These are phyloP conservation scores for Metschnikowia proteae DNA, from an alignment of 805 yeast species.

Conservation along the genomic window DNA sequence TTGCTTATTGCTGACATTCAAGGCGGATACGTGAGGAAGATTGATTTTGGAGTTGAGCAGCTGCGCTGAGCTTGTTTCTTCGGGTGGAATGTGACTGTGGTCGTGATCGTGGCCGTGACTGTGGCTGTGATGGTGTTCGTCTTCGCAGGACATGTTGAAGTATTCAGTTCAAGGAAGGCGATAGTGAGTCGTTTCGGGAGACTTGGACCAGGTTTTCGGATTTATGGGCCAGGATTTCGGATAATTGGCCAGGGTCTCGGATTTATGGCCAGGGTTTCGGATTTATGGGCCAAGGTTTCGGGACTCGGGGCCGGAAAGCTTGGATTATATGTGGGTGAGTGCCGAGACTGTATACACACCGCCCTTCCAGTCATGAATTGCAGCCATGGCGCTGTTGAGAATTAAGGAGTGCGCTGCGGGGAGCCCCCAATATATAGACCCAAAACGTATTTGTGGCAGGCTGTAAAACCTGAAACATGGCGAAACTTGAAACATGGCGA, in stretches of 20 bases:
- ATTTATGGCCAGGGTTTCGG: too few relatives aligned
- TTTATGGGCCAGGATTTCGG: too few relatives aligned
- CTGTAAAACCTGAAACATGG: conserved; percentile 2
- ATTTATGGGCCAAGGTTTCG: too few relatives aligned
- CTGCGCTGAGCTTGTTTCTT: conserved; percentile 66
- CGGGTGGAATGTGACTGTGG: conserved; percentile 50
- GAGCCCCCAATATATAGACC: not conserved
- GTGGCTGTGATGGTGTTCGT: conserved; percentile 11
- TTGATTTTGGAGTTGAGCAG: conserved; percentile 63
- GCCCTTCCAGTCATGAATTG: not conserved
- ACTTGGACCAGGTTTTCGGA: too few relatives aligned
- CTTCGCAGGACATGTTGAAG: conserved; percentile 11
- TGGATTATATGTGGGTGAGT: not conserved
- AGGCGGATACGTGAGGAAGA: conserved; percentile 53
- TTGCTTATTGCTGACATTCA: conserved; percentile 57
- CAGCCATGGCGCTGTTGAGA: not conserved
- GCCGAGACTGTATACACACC: conserved; percentile 1
- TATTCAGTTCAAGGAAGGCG: not conserved
- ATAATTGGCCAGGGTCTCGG: too few relatives aligned
- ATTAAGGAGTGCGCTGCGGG: not conserved
- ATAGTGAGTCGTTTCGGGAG: not conserved
- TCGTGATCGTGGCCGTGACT: conserved; percentile 27
- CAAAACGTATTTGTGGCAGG: conserved; percentile 2
- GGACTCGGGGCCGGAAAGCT: too few relatives aligned
- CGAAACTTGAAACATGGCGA: conserved; percentile 3